Evolutionary conservation across 306 rosid species (phyloP), one percentile per base, ranked within the genome.

Genomic region (Begonia fuchsioides): DNA sequence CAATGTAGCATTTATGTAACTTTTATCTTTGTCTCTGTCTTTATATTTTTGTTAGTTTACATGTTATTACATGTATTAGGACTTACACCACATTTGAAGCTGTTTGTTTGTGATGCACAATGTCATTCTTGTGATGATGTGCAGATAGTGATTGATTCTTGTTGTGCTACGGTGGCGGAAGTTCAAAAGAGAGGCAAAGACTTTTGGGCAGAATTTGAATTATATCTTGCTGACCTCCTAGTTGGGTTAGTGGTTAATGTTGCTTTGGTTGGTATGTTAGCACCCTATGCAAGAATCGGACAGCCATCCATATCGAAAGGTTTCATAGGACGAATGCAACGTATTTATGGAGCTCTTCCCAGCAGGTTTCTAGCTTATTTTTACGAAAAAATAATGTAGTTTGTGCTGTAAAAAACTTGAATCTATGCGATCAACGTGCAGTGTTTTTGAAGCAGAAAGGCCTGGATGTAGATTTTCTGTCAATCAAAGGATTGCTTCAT

Each of bases 111-210:
- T 50, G 47, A 52, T 11, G 9, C 35, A 15, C 12, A 43, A 39
- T 49, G 6, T 51, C 49, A 38, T 55, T 52, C 66, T 20, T 68
- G 15, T 51, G 43, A 17, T 58, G 49, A 49, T 50, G 48, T 61
- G 60, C 88, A 88, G 94, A 83, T 88, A 4, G 72, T 88, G 57
- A 81, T 88, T 61, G 94, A 88, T 68, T 71, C 93, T 50, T 66
- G 76, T 57, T 88, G 94, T 67, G 65, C 71, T 50, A 67, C 78
- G 5, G 68, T 68, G 40, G 74, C 78, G 44, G 74, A 72, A 68
- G 74, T 68, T 56, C 78, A 72, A 60, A 68, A 72, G 64, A 63
- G 78, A 59, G 78, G 78, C 61, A 68, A 72, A 64, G 71, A 72
- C 57, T 72, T 72, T 58, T 68, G 78, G 78, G 54, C 71, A 52